phyloP scores from a whole-genome alignment of 2,329 filamentous ascomycete species.

The Penicillium sp. region DNA sequence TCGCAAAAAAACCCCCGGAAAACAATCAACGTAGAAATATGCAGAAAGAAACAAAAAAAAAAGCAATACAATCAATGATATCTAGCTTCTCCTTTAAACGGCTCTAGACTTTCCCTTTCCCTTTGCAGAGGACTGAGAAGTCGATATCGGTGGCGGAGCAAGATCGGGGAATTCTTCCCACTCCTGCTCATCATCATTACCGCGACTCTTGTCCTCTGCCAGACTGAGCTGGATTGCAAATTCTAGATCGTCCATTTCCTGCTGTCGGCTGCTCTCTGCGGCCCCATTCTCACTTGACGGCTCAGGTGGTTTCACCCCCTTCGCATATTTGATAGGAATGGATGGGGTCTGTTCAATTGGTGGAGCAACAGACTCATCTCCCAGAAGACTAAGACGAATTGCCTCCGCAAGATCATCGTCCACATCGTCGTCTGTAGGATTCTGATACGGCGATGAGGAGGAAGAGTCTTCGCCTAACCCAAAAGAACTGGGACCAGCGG shows the following conservation, averaged over 20 bases:
- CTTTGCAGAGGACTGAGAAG: slow-evolving; percentile 29
- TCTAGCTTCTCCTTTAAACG: slow-evolving; percentile 12
- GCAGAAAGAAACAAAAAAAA: neutral
- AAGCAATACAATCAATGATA: neutral
- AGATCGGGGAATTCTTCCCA: slow-evolving; percentile 40
- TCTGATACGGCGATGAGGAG: slow-evolving; percentile 40
- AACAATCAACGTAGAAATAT: too few species aligned
- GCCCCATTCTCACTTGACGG: slow-evolving; percentile 23
- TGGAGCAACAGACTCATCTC: slow-evolving; percentile 30
- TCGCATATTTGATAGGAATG: slow-evolving; percentile 44
- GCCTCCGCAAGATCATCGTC: slow-evolving; percentile 67
- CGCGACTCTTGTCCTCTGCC: slow-evolving; percentile 60
- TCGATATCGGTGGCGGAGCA: slow-evolving; percentile 16
- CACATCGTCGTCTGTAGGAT: slow-evolving; percentile 53
- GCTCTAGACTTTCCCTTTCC: slow-evolving; percentile 42
- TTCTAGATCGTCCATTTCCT: slow-evolving; percentile 62
- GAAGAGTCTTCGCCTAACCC: slow-evolving; percentile 37
- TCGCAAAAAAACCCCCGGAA: too few species aligned
- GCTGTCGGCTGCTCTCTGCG: slow-evolving; percentile 44
- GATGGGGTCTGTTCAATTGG: slow-evolving; percentile 24
- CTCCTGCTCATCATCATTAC: slow-evolving; percentile 22
- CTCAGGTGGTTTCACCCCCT: slow-evolving; percentile 24
- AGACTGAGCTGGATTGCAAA: slow-evolving; percentile 66
- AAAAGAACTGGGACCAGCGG: slow-evolving; percentile 37
- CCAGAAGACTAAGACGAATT: slow-evolving; percentile 58